Evolutionary conservation across 352 stramenopile genomes (phyloP).

Genomic region (Phytophthora pini): DNA sequence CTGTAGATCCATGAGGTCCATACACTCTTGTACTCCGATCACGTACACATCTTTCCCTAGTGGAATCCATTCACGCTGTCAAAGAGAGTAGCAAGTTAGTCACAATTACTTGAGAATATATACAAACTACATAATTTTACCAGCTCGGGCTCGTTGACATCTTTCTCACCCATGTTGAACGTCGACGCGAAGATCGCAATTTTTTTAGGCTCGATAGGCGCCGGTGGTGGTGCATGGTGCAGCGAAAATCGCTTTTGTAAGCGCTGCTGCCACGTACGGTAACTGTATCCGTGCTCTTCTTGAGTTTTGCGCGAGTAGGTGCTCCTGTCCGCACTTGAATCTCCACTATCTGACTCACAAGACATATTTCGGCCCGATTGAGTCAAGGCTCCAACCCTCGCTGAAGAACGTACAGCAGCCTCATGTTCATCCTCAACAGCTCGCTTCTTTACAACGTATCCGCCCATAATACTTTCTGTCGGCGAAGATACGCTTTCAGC

Average conservation of each 20-base stretch:
- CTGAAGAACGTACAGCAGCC: constrained; percentile 9
- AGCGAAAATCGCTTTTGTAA: constrained; percentile 43
- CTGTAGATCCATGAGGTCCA: constrained; percentile 79
- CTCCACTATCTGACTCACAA: constrained; percentile 33
- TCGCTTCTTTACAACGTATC: constrained; percentile 40
- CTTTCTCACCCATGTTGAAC: constrained; percentile 89
- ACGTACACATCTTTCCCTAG: constrained; percentile 89
- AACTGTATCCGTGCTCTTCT: constrained; percentile 22
- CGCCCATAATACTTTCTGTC: constrained; percentile 39
- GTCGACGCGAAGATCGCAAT: constrained; percentile 80
- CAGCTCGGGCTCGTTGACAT: constrained; percentile 61
- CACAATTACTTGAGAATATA: background rate
- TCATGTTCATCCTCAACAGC: constrained; percentile 34
- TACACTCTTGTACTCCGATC: constrained; percentile 93
- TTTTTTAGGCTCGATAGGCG: constrained; percentile 38
- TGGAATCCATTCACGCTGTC: constrained; percentile 79
- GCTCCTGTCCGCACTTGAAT: constrained; percentile 21
- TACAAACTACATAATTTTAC: constrained; percentile 21
- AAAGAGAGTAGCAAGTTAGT: background rate
- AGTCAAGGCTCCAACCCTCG: constrained; percentile 22
- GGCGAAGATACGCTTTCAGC: constrained; percentile 55
- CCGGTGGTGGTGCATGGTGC: constrained; percentile 21
- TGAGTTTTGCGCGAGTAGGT: constrained; percentile 18
- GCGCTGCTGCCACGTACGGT: constrained; percentile 42
- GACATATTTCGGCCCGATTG: constrained; percentile 34